Percentiles rank a stretch among this genome's conserved stretches.
These are phyloP conservation scores for Asterophora lycoperdoides DNA, from an alignment of 768 basidiomycete genomes.

Conservation along the genomic window DNA sequence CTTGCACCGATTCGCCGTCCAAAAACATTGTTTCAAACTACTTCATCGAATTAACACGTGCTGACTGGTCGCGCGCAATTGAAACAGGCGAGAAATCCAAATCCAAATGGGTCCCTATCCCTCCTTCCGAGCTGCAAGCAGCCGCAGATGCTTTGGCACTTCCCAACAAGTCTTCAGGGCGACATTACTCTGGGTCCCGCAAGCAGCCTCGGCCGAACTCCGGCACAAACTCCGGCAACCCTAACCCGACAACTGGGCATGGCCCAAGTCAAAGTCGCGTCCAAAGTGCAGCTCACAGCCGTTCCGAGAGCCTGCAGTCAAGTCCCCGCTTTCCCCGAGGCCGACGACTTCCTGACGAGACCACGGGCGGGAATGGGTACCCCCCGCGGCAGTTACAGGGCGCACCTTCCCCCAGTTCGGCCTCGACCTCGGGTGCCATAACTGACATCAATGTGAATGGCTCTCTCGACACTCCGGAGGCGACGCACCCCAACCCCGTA, in stretches of 20 bases:
- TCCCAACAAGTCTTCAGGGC: slow-evolving; percentile 10
- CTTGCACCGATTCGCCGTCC: not conserved
- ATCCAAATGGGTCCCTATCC: slow-evolving; percentile 62
- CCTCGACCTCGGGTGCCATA: too few relatives aligned
- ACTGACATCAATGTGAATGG: not conserved
- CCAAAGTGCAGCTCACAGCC: slow-evolving; percentile 36
- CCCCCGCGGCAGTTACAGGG: too few relatives aligned
- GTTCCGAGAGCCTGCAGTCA: slow-evolving; percentile 43
- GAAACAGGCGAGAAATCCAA: slow-evolving; percentile 50
- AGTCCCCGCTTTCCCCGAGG: slow-evolving; percentile 43
- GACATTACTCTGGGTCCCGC: slow-evolving; percentile 21
- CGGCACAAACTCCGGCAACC: not conserved
- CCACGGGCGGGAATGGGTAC: not conserved
- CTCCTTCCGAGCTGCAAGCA: slow-evolving; percentile 51
- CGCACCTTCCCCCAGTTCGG: too few relatives aligned
- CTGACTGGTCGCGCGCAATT: slow-evolving; percentile 3
- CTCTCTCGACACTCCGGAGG: not conserved
- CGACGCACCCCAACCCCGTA: slow-evolving; percentile 11
- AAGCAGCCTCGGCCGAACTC: slow-evolving; percentile 6
- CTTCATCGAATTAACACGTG: not conserved
- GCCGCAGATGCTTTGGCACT: slow-evolving; percentile 37
- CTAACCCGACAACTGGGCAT: slow-evolving; percentile 7
- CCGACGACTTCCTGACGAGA: slow-evolving; percentile 38
- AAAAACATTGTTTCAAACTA: slow-evolving; percentile 1
- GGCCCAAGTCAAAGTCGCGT: slow-evolving; percentile 15